Conservation (phyloP, 1,284 basidiomycete genomes). For the Ganoderma lucidum region DNA sequence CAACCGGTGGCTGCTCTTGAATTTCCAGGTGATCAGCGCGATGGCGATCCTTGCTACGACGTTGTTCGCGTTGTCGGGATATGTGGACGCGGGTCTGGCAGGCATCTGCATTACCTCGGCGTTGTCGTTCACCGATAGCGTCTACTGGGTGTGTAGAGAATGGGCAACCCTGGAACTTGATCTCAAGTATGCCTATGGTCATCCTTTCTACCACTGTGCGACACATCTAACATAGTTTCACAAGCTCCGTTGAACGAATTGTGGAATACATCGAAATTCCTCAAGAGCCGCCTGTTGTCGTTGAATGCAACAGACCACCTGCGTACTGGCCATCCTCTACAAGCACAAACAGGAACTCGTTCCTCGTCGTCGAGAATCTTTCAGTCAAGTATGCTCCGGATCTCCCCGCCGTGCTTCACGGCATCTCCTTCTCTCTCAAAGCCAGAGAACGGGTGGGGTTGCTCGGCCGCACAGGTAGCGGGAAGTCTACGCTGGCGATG, state of each 20-base stretch:
- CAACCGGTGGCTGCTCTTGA: constrained; percentile 78
- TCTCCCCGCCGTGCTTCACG: constrained; percentile 82
- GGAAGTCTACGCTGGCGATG: constrained; percentile 87
- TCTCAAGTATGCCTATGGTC: constrained; percentile 58
- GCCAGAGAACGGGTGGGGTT: constrained; percentile 76
- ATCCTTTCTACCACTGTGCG: background rate
- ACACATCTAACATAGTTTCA: background rate
- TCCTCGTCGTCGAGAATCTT: constrained; percentile 67
- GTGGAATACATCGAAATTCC: constrained; percentile 91
- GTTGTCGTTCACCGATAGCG: constrained; percentile 64
- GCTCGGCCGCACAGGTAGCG: constrained; percentile 81
- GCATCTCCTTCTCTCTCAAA: constrained; percentile 72
- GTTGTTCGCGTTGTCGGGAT: constrained; percentile 77
- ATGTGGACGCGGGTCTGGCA: constrained; percentile 77
- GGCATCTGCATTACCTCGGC: constrained; percentile 87
- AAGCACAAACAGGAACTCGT: constrained; percentile 55
- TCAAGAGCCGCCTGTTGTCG: constrained; percentile 81
- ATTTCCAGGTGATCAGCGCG: constrained; percentile 80
- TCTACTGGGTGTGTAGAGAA: constrained; percentile 78
- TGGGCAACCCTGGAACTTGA: constrained; percentile 68
- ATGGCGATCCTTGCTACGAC: constrained; percentile 72
- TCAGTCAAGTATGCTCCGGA: constrained; percentile 87
- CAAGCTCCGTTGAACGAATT: constrained; percentile 85
- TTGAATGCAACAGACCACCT: constrained; percentile 73
- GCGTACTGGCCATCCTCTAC: constrained; percentile 84